phyloP scores from a whole-genome alignment of 345 rosid species.

The Pelargonium nanum region DNA sequence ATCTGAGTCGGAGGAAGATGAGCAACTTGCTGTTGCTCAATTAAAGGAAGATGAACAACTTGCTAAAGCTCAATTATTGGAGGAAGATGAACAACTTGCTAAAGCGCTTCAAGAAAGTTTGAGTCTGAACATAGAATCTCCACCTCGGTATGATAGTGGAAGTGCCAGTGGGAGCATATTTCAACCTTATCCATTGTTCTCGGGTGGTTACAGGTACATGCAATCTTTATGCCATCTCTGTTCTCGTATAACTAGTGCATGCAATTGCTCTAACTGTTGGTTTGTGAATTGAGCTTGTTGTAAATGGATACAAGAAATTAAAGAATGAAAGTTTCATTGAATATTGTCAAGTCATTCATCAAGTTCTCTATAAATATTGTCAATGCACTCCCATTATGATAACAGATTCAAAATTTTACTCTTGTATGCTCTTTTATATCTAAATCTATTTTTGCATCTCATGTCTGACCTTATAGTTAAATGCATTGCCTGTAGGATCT shows the following conservation, averaged over 20 bases:
- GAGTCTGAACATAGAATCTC: slow-evolving; percentile 34
- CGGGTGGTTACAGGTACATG: slow-evolving; percentile 47
- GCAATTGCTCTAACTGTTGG: background rate
- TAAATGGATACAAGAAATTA: no score
- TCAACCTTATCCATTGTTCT: slow-evolving; percentile 46
- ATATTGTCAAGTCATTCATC: no score
- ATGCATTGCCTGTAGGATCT: slow-evolving; percentile 32
- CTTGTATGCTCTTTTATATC: background rate
- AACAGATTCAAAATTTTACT: no score
- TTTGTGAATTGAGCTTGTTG: background rate
- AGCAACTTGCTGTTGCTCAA: background rate
- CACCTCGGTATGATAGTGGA: slow-evolving; percentile 16
- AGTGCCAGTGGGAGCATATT: slow-evolving; percentile 31
- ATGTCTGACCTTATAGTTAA: slow-evolving; percentile 1
- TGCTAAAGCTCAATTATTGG: slow-evolving; percentile 49
- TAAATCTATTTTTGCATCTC: background rate
- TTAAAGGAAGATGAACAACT: background rate
- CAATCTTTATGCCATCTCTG: background rate
- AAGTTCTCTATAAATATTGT: no score
- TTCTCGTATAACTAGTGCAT: slow-evolving; percentile 1
- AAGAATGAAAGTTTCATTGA: no score
- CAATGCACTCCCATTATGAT: no score
- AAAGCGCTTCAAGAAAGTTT: slow-evolving; percentile 86
- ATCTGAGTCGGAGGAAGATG: slow-evolving; percentile 1
- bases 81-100: slow-evolving; percentile 86